Evolutionary conservation across 148 eudicot genomes (phyloP).

Genomic region (Linanthus parryae): DNA sequence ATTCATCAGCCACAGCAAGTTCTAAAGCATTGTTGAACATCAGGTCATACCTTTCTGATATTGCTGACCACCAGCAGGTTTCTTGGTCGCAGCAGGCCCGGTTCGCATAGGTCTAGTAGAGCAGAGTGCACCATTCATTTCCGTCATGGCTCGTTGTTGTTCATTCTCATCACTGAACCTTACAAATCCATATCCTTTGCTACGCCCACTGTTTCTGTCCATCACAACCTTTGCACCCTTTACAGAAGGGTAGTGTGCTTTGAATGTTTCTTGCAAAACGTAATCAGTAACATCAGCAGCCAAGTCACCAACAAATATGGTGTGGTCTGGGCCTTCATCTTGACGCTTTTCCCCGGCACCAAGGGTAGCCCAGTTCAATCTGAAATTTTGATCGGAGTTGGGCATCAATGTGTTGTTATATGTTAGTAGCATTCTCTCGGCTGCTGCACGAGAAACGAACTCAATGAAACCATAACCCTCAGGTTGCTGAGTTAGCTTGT

Average conservation of each 20-base stretch:
- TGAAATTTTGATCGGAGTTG: constrained; percentile 61
- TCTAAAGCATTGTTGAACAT: not conserved
- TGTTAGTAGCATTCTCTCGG: constrained; percentile 55
- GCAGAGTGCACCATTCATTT: constrained; percentile 81
- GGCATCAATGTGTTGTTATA: constrained; percentile 85
- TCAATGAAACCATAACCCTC: constrained; percentile 97
- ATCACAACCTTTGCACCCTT: constrained; percentile 95
- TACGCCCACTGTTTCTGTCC: constrained; percentile 75
- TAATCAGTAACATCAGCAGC: constrained; percentile 92
- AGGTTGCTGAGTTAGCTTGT: constrained; percentile 69
- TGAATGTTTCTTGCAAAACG: constrained; percentile 78
- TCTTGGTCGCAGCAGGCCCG: constrained; percentile 94
- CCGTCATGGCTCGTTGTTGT: constrained; percentile 83
- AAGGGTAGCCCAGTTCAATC: constrained; percentile 90
- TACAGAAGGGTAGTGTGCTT: constrained; percentile 58
- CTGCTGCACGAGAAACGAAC: constrained; percentile 71
- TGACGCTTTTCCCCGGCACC: constrained; percentile 87
- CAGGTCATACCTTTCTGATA: constrained; percentile 54
- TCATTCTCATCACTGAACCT: constrained; percentile 90
- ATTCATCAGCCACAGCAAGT: not conserved
- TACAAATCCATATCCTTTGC: constrained; percentile 98
- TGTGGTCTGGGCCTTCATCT: constrained; percentile 73
- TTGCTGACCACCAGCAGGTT: constrained; percentile 42
- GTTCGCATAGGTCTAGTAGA: constrained; percentile 89
- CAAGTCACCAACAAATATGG: constrained; percentile 94